These are phyloP conservation scores for Pseudomicrostroma phylloplanum DNA, from an alignment of 1,284 basidiomycete species.

Conservation along the genomic window DNA sequence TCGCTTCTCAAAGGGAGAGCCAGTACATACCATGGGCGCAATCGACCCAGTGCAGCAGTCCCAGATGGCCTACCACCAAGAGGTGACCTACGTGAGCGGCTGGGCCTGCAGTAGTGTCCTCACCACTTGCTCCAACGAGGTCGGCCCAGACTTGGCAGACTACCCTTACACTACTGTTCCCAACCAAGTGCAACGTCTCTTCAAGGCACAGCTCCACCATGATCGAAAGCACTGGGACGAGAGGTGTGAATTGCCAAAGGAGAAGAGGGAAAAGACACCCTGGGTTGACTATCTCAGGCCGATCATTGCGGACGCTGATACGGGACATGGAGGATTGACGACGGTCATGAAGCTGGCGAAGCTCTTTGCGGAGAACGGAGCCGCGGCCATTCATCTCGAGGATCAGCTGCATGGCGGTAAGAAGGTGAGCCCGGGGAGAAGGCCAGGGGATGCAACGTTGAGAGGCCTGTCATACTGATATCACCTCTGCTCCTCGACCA, in stretches of 20 bases:
- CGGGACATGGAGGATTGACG: slow-evolving; percentile 47
- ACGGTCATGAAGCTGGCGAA: slow-evolving; percentile 49
- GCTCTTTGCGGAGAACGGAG: slow-evolving; percentile 48
- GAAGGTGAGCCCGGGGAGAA: slow-evolving; percentile 20
- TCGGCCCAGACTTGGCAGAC: slow-evolving; percentile 91
- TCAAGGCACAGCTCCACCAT: slow-evolving; percentile 50
- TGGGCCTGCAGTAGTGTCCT: slow-evolving; percentile 78
- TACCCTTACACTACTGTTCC: slow-evolving; percentile 92
- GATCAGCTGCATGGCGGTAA: slow-evolving; percentile 51
- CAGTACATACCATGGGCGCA: slow-evolving; percentile 46
- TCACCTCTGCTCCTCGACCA: slow-evolving; percentile 3
- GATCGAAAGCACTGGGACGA: slow-evolving; percentile 50
- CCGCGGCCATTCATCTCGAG: slow-evolving; percentile 47
- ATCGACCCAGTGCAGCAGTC: slow-evolving; percentile 89
- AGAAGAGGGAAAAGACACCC: slow-evolving; percentile 43
- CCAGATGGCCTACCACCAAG: slow-evolving; percentile 91
- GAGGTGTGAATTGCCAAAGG: slow-evolving; percentile 34
- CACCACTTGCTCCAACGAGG: slow-evolving; percentile 80
- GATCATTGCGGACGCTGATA: slow-evolving; percentile 50
- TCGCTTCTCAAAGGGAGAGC: slow-evolving; percentile 59
- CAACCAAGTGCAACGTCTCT: slow-evolving; percentile 56
- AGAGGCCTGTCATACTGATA: neutral
- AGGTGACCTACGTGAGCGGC: slow-evolving; percentile 90
- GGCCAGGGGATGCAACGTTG: neutral
- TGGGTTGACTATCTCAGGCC: slow-evolving; percentile 49